Conservation (phyloP, 1,284 basidiomycete genomes). For the Cryptococcus sp. region DNA sequence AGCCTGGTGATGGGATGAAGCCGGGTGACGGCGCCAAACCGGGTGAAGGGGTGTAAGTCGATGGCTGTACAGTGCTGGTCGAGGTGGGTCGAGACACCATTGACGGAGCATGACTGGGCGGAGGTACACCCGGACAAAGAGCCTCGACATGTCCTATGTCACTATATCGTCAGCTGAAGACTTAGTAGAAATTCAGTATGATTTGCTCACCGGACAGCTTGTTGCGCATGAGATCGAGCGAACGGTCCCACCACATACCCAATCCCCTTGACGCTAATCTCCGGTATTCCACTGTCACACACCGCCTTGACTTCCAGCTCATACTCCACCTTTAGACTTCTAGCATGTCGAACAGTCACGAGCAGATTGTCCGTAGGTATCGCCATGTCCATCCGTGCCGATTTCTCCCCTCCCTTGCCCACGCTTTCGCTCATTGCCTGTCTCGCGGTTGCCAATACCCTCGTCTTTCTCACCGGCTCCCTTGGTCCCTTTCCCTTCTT, state of each 20-base stretch:
- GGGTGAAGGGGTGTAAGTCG: neutral
- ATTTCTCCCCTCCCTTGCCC: constrained; percentile 63
- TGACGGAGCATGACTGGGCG: constrained; percentile 1
- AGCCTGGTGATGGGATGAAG: neutral
- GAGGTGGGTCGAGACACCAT: neutral
- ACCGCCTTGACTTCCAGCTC: constrained; percentile 67
- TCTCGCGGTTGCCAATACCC: constrained; percentile 13
- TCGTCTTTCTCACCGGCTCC: constrained; percentile 58
- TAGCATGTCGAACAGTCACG: constrained; percentile 66
- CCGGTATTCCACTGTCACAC: constrained; percentile 55
- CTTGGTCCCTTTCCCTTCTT: constrained; percentile 52
- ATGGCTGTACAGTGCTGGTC: constrained; percentile 3
- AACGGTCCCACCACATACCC: constrained; percentile 45
- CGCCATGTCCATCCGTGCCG: constrained; percentile 61
- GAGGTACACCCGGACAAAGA: constrained; percentile 24
- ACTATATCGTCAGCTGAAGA: neutral
- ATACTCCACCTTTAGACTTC: constrained; percentile 75
- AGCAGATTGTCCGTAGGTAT: constrained; percentile 66
- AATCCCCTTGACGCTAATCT: constrained; percentile 60
- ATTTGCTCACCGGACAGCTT: constrained; percentile 42
- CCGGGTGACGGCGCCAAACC: neutral
- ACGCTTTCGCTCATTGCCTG: constrained; percentile 63
- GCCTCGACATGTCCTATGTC: constrained; percentile 24
- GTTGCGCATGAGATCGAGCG: constrained; percentile 26
- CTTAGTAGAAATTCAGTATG: neutral